Base-by-base conservation (phyloP, 2,329 filamentous ascomycete species). In the Arthrobotrys pseudoclavata region DNA sequence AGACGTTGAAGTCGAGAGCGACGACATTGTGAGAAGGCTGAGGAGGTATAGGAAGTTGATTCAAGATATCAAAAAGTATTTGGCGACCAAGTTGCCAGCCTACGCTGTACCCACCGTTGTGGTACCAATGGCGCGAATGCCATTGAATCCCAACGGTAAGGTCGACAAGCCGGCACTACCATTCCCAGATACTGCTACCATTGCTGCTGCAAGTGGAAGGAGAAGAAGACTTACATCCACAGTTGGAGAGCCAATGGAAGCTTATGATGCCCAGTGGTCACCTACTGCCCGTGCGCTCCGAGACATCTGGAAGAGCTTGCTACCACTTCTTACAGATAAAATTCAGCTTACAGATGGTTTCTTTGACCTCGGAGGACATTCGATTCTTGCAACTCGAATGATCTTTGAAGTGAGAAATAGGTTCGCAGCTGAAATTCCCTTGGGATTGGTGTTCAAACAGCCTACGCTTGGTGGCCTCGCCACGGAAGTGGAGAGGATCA, bases 71-170 rank as follows among this genome's bases (percentile, higher is more conserved):
- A 86, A 91, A 80, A 89, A 92, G 74, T 87, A 92, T 80, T 86
- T 97, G 74, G 91, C 91, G 83, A 87, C 87, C 80, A 90, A 91
- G 78, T 85, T 96, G 13, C 91, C 93, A 0, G 86, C 86, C 12
- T 95, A 94, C 83, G 91, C 92, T 0, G 89, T 96, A 1, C 93
- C 93, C 0, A 90, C 89, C 2, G 87, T 92, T 45, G 89, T 92
- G 79, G 91, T 96, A 48, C 88, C 90, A 0, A 88, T 96, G 69
- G 87, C 89, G 77, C 89, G 89, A 69, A 87, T 95, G 79, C 92
- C 92, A 0, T 84, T 95, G n/a, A 94, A 93, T 83, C 91, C 91
- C n/a, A 94, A 94, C 80, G 91, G 92, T 81, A 96, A 96, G 84
- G 89, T 95, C 48, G 93, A 96, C 84, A 91, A 90, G 84, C 91